Evolutionary conservation across 139 green algal species (phyloP), one percentile per base, ranked within the genome.

Genomic region (Chlorella sp.): DNA sequence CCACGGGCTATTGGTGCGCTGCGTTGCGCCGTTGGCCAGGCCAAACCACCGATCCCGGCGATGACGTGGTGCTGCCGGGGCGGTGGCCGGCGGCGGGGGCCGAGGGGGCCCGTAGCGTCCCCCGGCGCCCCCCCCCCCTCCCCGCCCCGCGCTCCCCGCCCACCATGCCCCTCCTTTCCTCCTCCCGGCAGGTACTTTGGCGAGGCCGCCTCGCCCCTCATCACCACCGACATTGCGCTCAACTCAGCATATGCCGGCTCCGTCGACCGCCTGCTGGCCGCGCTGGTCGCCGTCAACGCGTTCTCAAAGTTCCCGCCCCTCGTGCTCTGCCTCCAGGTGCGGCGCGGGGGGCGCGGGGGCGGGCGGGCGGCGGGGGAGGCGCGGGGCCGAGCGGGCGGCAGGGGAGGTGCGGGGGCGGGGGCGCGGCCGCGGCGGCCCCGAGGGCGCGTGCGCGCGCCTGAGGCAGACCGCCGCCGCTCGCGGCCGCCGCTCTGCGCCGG

Each of bases 211-310:
- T 73, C 73, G 11, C 61, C 76, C 0, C 36, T 90, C 12, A 42
- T 86, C 50, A 87, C 81, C 1, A 63, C 63, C 15, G 79, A 90
- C 63, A 60, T 90, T 40, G 83, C 80, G 15, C 35, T 11, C 29
- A 68, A 84, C 42, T 85, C 83, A 1, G 60, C 50, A 17, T 72
- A 55, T 70, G 43, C 43, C 8, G 73, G 3, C 60, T 77, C 3
- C 17, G 83, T 92, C 43, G 91, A 90, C n/a, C 51, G 83, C 19
- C 43, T 93, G 64, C 84, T 92, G n/a, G 79, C 81, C 1, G 73
- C 67, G 33, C 66, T 88, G 40, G 77, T 80, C 36, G 33, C 79
- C 11, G 46, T 83, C 29, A 82, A 56, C 19, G 82, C 62, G 56
- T 76, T 71, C 21, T 79, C 78, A 17, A 64, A 72, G 41, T 82